Conservation (phyloP, 257 asterid species). For the Solanum medicagineum region DNA sequence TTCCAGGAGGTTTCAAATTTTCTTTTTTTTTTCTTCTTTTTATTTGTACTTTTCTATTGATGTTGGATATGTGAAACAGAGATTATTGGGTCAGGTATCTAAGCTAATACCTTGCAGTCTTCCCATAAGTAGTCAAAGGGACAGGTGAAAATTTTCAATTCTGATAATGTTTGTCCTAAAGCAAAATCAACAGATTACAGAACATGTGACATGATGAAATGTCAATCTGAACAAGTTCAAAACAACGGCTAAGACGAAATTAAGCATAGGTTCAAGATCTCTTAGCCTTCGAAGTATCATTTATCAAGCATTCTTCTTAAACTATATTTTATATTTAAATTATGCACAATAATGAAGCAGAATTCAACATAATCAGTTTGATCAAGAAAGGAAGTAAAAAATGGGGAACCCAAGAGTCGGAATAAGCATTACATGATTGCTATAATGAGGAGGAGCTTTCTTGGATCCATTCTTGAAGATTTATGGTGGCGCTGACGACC, state of each 20-base stretch:
- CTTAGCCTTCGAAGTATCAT: neutral
- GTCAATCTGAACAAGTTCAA: neutral
- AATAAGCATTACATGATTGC: constrained; percentile 55
- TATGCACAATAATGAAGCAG: neutral
- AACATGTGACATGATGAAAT: neutral
- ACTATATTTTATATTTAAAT: neutral
- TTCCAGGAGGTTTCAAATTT: neutral
- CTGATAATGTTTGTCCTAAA: neutral
- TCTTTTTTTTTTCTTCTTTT: neutral
- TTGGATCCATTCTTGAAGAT: constrained; percentile 85
- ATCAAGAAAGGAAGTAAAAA: neutral
- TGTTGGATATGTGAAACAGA: neutral
- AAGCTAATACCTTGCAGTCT: neutral
- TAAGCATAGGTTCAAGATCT: neutral
- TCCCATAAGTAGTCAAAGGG: neutral
- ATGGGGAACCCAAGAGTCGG: neutral
- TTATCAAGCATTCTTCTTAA: neutral
- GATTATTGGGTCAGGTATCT: neutral
- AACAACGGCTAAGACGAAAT: neutral
- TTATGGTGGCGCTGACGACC: constrained; percentile 59
- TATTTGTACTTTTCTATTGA: neutral
- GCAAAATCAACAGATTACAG: neutral
- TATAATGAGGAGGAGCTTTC: constrained; percentile 75
- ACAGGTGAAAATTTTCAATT: neutral
- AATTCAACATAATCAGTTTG: neutral